Evolutionary conservation across 441 rosid genomes (phyloP).

Genomic region (Gossypium aridum): DNA sequence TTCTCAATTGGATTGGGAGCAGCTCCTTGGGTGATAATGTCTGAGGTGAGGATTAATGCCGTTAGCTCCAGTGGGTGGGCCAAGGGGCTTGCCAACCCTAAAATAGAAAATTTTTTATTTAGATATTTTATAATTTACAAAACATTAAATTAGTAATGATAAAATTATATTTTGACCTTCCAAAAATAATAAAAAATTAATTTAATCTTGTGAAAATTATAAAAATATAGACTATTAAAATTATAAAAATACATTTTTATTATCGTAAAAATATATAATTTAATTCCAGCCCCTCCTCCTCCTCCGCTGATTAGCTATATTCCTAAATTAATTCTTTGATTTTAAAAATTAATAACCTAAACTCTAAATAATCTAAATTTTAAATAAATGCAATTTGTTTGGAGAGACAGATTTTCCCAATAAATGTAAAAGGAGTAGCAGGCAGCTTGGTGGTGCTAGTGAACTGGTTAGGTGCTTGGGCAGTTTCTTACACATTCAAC

Average conservation of each 20-base stretch:
- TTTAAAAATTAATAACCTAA: neutral
- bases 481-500: slow-evolving; percentile 78
- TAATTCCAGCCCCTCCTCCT: fast-evolving
- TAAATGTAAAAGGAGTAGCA: slow-evolving; percentile 71
- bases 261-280: too few species aligned
- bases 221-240: too few species aligned
- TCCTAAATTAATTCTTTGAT: neutral
- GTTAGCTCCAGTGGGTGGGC: too few species aligned
- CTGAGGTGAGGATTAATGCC: slow-evolving; percentile 50
- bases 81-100: too few species aligned
- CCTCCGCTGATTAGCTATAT: too few species aligned
- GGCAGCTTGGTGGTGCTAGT: slow-evolving; percentile 91
- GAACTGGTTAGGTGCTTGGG: slow-evolving; percentile 93
- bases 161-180: too few species aligned
- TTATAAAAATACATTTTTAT: too few species aligned
- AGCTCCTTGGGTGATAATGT: slow-evolving; percentile 96
- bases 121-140: neutral
- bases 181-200: too few species aligned
- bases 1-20: slow-evolving; percentile 93
- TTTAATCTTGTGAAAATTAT: too few species aligned
- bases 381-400: neutral
- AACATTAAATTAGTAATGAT: too few species aligned
- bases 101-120: too few species aligned
- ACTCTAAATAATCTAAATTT: neutral
- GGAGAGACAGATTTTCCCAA: slow-evolving; percentile 65